Conservation (phyloP, 495 filamentous ascomycete species). For the Lepraria neglecta region DNA sequence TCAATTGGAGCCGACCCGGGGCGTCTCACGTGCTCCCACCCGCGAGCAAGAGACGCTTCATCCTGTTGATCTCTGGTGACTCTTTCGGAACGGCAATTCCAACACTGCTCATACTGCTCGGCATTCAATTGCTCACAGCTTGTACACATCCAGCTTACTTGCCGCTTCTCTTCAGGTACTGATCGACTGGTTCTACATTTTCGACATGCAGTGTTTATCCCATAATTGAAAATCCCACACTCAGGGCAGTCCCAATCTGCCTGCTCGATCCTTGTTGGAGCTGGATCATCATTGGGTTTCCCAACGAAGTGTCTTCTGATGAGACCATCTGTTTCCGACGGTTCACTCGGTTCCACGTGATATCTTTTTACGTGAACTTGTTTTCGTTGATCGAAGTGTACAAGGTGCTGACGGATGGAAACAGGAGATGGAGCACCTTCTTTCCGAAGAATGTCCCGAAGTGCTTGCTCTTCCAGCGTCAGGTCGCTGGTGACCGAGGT, state of each 20-base stretch:
- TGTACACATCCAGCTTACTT: background rate
- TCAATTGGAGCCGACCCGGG: background rate
- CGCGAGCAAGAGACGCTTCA: background rate
- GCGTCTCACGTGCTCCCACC: slow-evolving; percentile 20
- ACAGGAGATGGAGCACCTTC: background rate
- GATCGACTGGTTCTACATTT: background rate
- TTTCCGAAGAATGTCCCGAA: background rate
- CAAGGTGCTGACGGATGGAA: no score
- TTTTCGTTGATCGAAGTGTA: no score
- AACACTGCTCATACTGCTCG: slow-evolving; percentile 2
- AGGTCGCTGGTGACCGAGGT: background rate
- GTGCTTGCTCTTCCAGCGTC: slow-evolving; percentile 10
- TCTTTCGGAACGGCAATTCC: slow-evolving; percentile 6
- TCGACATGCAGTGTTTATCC: background rate
- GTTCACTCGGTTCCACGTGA: background rate
- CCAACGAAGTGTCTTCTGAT: background rate
- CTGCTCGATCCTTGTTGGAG: background rate
- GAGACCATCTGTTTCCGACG: background rate
- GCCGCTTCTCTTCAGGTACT: background rate
- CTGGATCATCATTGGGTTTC: background rate
- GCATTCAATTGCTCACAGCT: background rate
- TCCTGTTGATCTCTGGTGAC: background rate
- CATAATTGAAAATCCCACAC: background rate
- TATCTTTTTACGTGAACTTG: no score
- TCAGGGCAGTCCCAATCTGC: slow-evolving; percentile 3